Conservation (phyloP, 345 rosid species). For the Eucalyptus grandis region DNA sequence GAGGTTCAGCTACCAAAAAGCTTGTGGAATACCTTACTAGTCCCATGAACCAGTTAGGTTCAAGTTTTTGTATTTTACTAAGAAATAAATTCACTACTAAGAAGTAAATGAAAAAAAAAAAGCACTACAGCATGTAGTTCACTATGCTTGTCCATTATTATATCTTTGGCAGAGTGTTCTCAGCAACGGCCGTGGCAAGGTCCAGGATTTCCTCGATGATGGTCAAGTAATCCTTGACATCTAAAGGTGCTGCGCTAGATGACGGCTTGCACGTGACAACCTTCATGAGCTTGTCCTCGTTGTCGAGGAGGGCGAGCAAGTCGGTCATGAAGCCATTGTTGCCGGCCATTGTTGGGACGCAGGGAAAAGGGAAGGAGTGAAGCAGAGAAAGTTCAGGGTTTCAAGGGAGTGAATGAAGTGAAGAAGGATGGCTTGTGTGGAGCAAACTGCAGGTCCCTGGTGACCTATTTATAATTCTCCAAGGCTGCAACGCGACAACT, state of each 20-base stretch:
- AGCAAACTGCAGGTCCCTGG: too few species aligned
- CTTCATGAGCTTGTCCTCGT: not conserved
- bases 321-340: not conserved
- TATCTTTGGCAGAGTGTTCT: not conserved
- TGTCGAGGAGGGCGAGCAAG: not conserved
- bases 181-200: too few species aligned
- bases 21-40: not conserved
- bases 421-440: too few species aligned
- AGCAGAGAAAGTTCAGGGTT: too few species aligned
- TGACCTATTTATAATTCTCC: too few species aligned
- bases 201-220: too few species aligned
- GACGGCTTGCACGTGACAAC: not conserved
- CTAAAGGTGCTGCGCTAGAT: too few species aligned
- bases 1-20: not conserved
- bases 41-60: not conserved
- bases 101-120: not conserved
- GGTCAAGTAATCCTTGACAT: not conserved
- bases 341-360: not conserved
- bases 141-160: not conserved
- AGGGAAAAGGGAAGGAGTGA: too few species aligned
- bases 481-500: too few species aligned
- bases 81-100: too few species aligned
- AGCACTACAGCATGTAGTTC: not conserved
- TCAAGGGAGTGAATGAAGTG: too few species aligned
- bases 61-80: not conserved